Evolutionary conservation across 1,139 yeast species (phyloP), one percentile per base, ranked within the genome.

Genomic region (Kurtzmaniella quercitrusa): DNA sequence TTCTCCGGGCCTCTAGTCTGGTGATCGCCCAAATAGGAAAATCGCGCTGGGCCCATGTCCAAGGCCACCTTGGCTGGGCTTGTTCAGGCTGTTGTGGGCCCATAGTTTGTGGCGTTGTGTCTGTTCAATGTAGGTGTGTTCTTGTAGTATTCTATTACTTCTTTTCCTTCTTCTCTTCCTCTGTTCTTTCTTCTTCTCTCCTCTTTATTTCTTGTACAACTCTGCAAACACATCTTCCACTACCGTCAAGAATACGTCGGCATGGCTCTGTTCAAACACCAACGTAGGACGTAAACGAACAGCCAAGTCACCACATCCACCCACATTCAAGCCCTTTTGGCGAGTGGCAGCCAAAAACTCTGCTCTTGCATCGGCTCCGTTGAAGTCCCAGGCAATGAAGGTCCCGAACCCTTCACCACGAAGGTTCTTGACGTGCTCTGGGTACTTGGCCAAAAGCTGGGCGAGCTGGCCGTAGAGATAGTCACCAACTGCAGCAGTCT

Each of bases 351-450:
- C 53, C 51, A 83, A 66, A 46, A 83, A 66, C 43, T 66, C 59
- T 54, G 80, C 79, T 68, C 90, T 76, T 39, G 59, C 56, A 29
- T 64, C 66, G 16, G 74, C 58, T 40, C 68, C 60, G 41, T 68
- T 71, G 54, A 80, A 70, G 57, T 81, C 85, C 83, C 86, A 84
- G n/a, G 90, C 89, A 59, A 83, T 81, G 58, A 82, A 83, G 19
- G 88, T 82, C 47, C 86, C 90, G 60, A 79, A 78, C 51, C 69
- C 64, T 56, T 82, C 75, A 48, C 91, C 90, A 66, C 91, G 77
- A 58, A 84, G 70, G 60, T 79, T 77, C 48, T 60, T 60, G 42
- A 80, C 62, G 49, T 63, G 62, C 17, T 61, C 57, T 18, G 83
- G 80, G 55, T 71, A 70, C 51, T 73, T 68, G 10, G 56, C 51